Conservation (phyloP, 345 rosid species). For the Moringa oleifera region DNA sequence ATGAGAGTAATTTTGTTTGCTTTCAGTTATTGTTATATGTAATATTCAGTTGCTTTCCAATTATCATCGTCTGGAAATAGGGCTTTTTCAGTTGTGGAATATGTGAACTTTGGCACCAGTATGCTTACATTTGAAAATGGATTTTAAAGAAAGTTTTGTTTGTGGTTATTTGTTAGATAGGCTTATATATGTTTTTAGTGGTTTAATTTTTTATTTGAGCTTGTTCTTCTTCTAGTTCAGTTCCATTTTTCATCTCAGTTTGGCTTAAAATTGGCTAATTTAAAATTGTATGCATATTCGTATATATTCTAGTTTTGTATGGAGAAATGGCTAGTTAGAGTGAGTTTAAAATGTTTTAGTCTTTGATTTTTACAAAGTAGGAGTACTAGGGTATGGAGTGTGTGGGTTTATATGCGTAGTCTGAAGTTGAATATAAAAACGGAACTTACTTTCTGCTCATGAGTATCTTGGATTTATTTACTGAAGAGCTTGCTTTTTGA, state of each 20-base stretch:
- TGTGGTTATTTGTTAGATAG: background rate
- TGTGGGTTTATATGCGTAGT: background rate
- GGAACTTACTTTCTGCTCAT: background rate
- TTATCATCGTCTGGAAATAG: background rate
- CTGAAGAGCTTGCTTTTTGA: background rate
- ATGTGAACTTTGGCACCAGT: background rate
- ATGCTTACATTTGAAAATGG: background rate
- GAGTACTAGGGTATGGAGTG: slow-evolving; percentile 5
- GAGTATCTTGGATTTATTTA: background rate
- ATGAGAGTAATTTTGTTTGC: background rate
- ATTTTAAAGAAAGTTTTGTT: too few relatives aligned
- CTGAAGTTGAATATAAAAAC: background rate
- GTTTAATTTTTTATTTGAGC: background rate
- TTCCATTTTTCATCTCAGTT: background rate
- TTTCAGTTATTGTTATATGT: background rate
- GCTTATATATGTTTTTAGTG: background rate
- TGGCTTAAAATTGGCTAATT: background rate
- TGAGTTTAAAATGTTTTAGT: slow-evolving; percentile 1
- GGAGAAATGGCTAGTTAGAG: background rate
- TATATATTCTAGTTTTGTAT: background rate
- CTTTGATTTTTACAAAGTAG: slow-evolving; percentile 2
- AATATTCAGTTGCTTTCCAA: too few relatives aligned
- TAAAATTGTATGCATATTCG: background rate
- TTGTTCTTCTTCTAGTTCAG: background rate
- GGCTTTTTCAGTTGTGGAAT: background rate